Percentiles rank a stretch among this genome's conserved stretches.
Evolutionary conservation across 2,329 filamentous ascomycete species (phyloP).

Genomic region (Aspergillus sp.): DNA sequence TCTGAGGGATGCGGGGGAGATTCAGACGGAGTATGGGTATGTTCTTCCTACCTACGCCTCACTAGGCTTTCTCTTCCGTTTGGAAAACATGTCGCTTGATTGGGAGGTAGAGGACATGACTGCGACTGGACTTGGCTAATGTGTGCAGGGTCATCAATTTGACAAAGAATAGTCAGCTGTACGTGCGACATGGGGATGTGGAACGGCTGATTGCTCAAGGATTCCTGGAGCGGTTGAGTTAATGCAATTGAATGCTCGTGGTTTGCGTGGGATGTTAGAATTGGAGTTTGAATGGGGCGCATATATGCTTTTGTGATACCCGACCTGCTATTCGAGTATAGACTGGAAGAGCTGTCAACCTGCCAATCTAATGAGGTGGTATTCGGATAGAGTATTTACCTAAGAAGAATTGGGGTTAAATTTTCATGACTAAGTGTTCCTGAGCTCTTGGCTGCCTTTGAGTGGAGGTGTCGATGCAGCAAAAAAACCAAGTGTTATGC

Average conservation of each 20-base stretch:
- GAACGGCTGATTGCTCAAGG: slow-evolving; percentile 92
- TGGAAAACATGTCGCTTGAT: neutral
- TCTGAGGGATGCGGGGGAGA: slow-evolving; percentile 94
- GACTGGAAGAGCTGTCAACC: no score
- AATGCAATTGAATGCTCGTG: slow-evolving; percentile 40
- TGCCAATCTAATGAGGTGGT: neutral
- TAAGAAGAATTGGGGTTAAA: neutral
- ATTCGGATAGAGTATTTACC: neutral
- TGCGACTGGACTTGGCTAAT: slow-evolving; percentile 22
- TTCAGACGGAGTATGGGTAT: slow-evolving; percentile 98
- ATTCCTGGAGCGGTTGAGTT: slow-evolving; percentile 88
- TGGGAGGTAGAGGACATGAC: neutral
- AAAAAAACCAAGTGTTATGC: neutral
- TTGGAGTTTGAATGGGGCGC: neutral
- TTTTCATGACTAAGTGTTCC: slow-evolving; percentile 6
- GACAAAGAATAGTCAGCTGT: slow-evolving; percentile 98
- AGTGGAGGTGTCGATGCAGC: neutral
- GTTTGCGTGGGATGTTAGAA: neutral
- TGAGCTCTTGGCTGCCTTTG: neutral
- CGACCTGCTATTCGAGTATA: slow-evolving; percentile 2
- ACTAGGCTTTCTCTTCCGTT: neutral
- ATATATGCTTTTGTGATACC: slow-evolving; percentile 21
- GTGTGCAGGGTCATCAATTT: slow-evolving; percentile 80
- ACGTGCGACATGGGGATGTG: slow-evolving; percentile 93
- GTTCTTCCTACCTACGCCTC: slow-evolving; percentile 36